Percentiles rank a stretch among this genome's conserved stretches.
phyloP scores from a whole-genome alignment of 2,329 filamentous ascomycete genomes.

The Pseudogymnoascus sp. region DNA sequence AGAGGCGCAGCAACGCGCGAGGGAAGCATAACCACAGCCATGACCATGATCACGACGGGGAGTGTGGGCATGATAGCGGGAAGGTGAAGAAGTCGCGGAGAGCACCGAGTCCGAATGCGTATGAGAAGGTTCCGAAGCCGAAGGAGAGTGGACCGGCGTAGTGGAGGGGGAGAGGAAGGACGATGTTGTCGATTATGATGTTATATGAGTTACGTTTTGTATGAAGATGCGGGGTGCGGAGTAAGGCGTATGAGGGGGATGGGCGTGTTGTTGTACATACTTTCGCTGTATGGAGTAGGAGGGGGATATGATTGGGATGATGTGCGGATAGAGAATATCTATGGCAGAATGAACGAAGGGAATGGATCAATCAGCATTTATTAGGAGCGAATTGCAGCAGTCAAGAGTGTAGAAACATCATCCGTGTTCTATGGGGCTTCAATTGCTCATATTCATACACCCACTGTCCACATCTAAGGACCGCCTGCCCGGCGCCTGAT shows the following conservation, averaged over 20 bases:
- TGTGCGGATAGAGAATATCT: not conserved
- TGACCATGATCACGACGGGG: conserved; percentile 32
- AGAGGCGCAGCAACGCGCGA: conserved; percentile 22
- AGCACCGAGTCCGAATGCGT: conserved; percentile 69
- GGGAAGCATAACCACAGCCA: conserved; percentile 37
- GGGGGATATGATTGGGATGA: not conserved
- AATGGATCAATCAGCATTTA: not conserved
- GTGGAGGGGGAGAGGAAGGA: too few species aligned
- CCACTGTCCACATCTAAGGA: not conserved
- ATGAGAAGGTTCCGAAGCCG: conserved; percentile 65
- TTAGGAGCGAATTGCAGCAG: not conserved
- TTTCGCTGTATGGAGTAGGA: not conserved
- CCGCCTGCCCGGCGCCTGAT: not conserved
- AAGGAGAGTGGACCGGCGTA: conserved; percentile 27
- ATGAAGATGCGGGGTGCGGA: not conserved
- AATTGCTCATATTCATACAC: not conserved
- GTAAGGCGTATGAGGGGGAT: not conserved
- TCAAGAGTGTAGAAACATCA: not conserved
- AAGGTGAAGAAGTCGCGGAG: conserved; percentile 34
- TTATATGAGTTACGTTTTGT: conserved; percentile 5
- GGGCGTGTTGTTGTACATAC: not conserved
- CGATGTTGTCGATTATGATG: not conserved
- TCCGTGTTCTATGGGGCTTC: not conserved
- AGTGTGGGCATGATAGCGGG: conserved; percentile 32
- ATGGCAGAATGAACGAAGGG: not conserved